Base-by-base conservation (phyloP, 2,329 filamentous ascomycete species). In the Tolypocladium album region DNA sequence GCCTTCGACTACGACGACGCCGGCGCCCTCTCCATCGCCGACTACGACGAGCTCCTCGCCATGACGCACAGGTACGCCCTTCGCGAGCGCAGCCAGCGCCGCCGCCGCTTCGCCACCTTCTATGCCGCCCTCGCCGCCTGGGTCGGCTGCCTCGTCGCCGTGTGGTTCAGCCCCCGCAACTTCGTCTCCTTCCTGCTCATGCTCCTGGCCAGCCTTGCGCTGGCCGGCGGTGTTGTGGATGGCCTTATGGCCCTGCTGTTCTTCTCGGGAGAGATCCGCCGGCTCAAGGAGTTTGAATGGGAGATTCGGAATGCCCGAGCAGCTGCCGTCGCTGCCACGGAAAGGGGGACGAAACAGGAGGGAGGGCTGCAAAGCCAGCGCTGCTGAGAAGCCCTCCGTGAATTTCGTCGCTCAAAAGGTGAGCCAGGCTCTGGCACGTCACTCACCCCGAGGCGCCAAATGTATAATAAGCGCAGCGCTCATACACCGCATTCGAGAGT, bases 271-370 rank as follows among this genome's bases (percentile, higher is more conserved):
- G 94, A 99, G 76, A 75, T 97, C 61, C 82, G 91, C 61, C 87
- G 88, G 4, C 76, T 99, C 59, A 87, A 85, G 67, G 94, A 99
- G 76, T 97, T 97, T 75, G 86, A 94, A 71, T 97, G 91, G 89
- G 94, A 99, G 74, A 87, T 97, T 34, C 78, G 77, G 57, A 92
- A 89, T 70, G 87, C 88, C 15, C 86, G 76, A 63, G 74, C 76
- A 0, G 69, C 73, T 2, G 74, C 75, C 0, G 68, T 73, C 5
- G 73, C 74, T 27, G 70, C 67, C 4, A 20, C 55, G 22, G n/a
- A 1, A 17, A 43, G n/a, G 3, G n/a, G 17, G n/a, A n/a, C 8
- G 39, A 60, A 27, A 22, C 31, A 52, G 50, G 40, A 13, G 56
- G 39, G n/a, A 3, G 2, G 9, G 22, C 2, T 27, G 31, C n/a